Conservation (phyloP, 176 grass and related monocot genomes). For the Canna indica region DNA sequence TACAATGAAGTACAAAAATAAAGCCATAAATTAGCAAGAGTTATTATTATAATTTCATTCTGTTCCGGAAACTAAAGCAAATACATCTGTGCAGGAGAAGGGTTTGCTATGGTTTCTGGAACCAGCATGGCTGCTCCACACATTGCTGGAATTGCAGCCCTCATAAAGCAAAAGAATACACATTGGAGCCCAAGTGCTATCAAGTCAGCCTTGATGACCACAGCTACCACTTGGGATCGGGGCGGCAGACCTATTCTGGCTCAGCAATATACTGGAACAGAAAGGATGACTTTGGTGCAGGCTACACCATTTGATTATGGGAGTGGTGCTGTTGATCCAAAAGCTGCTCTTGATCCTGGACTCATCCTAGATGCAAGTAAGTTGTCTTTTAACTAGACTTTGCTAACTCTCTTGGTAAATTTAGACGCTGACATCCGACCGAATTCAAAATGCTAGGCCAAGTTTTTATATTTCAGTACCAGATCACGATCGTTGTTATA, state of each 20-base stretch:
- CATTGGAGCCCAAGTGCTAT: constrained; percentile 94
- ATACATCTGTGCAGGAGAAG: constrained; percentile 44
- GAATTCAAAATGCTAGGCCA: too few relatives aligned
- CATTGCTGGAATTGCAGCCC: constrained; percentile 87
- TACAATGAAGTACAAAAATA: neutral
- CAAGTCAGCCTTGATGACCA: constrained; percentile 97
- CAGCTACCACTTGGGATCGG: constrained; percentile 64
- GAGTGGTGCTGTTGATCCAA: constrained; percentile 83
- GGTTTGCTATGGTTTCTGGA: constrained; percentile 97
- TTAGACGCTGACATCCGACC: too few relatives aligned
- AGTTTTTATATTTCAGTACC: too few relatives aligned
- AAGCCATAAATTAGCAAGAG: neutral
- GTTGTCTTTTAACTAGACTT: constrained; percentile 4
- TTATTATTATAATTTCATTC: too few relatives aligned
- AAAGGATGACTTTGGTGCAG: constrained; percentile 55
- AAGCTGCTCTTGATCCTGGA: constrained; percentile 83
- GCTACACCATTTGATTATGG: constrained; percentile 98
- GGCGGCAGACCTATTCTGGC: constrained; percentile 71
- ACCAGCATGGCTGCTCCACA: constrained; percentile 99
- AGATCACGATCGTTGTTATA: too few relatives aligned
- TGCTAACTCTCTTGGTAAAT: too few relatives aligned
- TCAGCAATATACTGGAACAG: constrained; percentile 64
- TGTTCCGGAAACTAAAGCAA: too few relatives aligned
- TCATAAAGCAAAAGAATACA: constrained; percentile 91
- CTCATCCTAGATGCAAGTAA: constrained; percentile 93